Percentiles rank a stretch among this genome's conserved stretches.
Conservation (phyloP, 129 eudicot genomes). For the Pittosporum tobira region DNA sequence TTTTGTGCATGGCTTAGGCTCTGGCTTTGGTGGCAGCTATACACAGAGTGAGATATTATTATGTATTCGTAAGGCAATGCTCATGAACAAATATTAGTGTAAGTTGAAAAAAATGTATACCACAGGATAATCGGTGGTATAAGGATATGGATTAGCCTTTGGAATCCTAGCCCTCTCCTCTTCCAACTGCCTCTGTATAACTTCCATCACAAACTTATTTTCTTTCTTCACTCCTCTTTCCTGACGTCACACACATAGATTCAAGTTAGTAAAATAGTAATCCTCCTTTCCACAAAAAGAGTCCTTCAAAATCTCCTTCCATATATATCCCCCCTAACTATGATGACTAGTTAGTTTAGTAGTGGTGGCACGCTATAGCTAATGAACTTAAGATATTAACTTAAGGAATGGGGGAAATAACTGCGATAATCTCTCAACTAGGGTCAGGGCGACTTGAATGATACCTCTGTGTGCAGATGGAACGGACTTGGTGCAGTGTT, state of each 20-base stretch:
- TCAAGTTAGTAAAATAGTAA: too few relatives aligned
- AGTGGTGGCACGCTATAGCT: too few relatives aligned
- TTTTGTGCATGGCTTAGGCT: conserved; percentile 68
- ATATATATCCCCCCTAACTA: too few relatives aligned
- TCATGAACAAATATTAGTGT: too few relatives aligned
- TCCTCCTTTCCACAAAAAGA: too few relatives aligned
- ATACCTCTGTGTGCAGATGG: conserved; percentile 74
- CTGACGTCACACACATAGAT: conserved; percentile 14
- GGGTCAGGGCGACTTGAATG: background rate
- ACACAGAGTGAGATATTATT: background rate
- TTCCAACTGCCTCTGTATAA: conserved; percentile 67
- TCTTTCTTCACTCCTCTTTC: conserved; percentile 91
- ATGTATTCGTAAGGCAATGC: too few relatives aligned
- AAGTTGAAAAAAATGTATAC: conserved; percentile 26
- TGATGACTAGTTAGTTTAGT: too few relatives aligned
- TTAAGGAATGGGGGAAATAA: too few relatives aligned
- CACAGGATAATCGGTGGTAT: conserved; percentile 91
- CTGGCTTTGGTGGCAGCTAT: conserved; percentile 85
- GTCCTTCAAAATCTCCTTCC: too few relatives aligned
- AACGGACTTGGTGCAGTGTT: conserved; percentile 78
- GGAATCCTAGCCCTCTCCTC: conserved; percentile 83
- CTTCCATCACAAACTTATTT: conserved; percentile 49
- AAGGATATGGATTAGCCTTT: conserved; percentile 86
- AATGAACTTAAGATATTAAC: too few relatives aligned
- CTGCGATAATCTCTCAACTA: background rate